Evolutionary conservation across 192 early-diverging fungal genomes (phyloP), one percentile per base, ranked within the genome.

Genomic region (Entomortierella beljakovae): DNA sequence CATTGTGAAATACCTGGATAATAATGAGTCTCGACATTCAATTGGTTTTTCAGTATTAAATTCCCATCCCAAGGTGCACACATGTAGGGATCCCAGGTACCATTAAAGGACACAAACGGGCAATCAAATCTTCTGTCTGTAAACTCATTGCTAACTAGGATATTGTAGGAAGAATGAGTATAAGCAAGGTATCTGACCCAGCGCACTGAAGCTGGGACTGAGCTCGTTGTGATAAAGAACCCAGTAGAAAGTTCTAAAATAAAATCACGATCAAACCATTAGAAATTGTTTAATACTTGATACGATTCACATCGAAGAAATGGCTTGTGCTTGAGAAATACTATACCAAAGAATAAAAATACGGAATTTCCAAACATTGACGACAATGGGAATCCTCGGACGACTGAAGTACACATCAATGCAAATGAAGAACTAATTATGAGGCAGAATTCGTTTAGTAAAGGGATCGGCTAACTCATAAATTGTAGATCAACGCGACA

Each of bases 311-410:
- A n/a, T n/a, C n/a, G n/a, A n/a, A n/a, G n/a, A n/a, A n/a, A n/a
- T n/a, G n/a, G n/a, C n/a, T n/a, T n/a, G n/a, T n/a, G n/a, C n/a
- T n/a, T n/a, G n/a, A n/a, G n/a, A n/a, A n/a, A n/a, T n/a, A n/a
- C n/a, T n/a, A 32, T 61, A 76, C 72, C 75, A 65, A 65, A 79
- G 42, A 79, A 79, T 32, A 68, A 66, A 28, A 79, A 79, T 20
- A 79, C 65, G 33, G 75, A 66, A 50, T 79, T 79, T 23, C 57
- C 75, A 20, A 79, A 51, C 1, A 79, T 28, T 2, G 75, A 79
- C 0, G 75, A 66, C 0, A 68, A 65, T 3, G 75, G 70, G 25
- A 79, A 79, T 20, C 75, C 75, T 60, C 75, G 29, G 13, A 70
- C 75, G 6, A 65, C 25, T 1, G 67, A 70, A 0, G 75, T 53